These are phyloP conservation scores for Malassezia sympodialis DNA, from an alignment of 1,284 basidiomycete genomes.

Conservation along the genomic window DNA sequence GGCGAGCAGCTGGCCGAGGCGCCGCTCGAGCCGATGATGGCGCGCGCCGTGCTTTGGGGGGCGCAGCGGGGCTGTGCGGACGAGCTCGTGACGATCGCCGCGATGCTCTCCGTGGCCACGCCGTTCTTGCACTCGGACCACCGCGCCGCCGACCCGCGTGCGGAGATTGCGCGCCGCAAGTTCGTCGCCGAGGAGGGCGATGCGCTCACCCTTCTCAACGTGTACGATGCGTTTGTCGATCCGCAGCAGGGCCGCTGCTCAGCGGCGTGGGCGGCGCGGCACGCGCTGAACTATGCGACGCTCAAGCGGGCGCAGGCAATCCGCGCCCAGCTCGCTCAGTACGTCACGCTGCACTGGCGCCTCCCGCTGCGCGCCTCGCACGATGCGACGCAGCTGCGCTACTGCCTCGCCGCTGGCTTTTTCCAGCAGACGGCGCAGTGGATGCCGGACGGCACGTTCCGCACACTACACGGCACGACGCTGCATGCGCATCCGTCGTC, in stretches of 20 bases:
- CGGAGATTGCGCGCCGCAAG: constrained; percentile 73
- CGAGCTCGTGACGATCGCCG: constrained; percentile 86
- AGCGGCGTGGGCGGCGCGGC: constrained; percentile 82
- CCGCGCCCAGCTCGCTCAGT: constrained; percentile 80
- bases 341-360: constrained; percentile 56
- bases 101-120: constrained; percentile 64
- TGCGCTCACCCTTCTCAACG: constrained; percentile 80
- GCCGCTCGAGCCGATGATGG: constrained; percentile 55
- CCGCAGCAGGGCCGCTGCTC: constrained; percentile 61
- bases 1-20: constrained; percentile 55
- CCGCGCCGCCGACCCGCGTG: constrained; percentile 13
- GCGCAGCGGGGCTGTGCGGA: constrained; percentile 74
- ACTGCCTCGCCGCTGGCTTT: constrained; percentile 80
- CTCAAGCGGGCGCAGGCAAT: constrained; percentile 86
- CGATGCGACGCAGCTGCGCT: constrained; percentile 62
- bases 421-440: constrained; percentile 86
- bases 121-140: constrained; percentile 23
- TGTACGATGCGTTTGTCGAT: constrained; percentile 78
- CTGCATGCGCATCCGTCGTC: constrained; percentile 86
- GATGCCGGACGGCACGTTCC: constrained; percentile 78
- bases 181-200: constrained; percentile 97
- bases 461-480: constrained; percentile 60
- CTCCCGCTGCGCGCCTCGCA: constrained; percentile 2
- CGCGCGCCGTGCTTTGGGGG: constrained; percentile 58
- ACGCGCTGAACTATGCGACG: constrained; percentile 80